These are phyloP conservation scores for Rhododendron henanense DNA, from an alignment of 148 eudicot species.

Conservation along the genomic window DNA sequence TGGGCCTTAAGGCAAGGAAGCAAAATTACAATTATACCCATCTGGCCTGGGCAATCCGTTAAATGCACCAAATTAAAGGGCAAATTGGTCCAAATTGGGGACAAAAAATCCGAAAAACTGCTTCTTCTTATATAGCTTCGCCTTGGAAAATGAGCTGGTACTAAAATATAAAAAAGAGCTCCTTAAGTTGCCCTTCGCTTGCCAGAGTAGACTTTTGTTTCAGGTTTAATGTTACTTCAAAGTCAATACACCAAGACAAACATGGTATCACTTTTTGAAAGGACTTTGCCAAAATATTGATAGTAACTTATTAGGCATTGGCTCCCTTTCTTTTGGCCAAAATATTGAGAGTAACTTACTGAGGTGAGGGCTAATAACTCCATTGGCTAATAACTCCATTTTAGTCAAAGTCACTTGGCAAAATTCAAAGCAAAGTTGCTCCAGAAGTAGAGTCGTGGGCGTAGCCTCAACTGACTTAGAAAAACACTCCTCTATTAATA, in stretches of 20 bases:
- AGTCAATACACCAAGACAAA: not conserved
- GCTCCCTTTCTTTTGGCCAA: not conserved
- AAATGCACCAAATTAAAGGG: no score
- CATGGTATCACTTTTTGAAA: not conserved
- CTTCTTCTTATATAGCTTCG: no score
- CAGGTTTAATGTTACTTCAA: not conserved
- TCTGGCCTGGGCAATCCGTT: no score
- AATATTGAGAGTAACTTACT: not conserved
- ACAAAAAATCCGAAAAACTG: no score
- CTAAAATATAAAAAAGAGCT: not conserved
- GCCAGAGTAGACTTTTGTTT: not conserved
- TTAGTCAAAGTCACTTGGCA: not conserved
- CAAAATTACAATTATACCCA: no score
- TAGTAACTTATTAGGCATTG: not conserved
- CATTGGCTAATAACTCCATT: not conserved
- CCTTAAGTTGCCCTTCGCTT: not conserved
- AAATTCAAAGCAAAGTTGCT: not conserved
- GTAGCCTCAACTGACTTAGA: not conserved
- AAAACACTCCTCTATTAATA: not conserved
- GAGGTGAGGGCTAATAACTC: not conserved
- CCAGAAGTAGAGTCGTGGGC: not conserved
- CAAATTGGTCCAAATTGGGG: no score
- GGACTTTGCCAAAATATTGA: not conserved
- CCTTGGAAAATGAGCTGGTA: not conserved
- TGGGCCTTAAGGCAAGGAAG: no score